These are phyloP conservation scores for Globisporangium irregulare DNA, from an alignment of 352 stramenopile species.

Conservation along the genomic window DNA sequence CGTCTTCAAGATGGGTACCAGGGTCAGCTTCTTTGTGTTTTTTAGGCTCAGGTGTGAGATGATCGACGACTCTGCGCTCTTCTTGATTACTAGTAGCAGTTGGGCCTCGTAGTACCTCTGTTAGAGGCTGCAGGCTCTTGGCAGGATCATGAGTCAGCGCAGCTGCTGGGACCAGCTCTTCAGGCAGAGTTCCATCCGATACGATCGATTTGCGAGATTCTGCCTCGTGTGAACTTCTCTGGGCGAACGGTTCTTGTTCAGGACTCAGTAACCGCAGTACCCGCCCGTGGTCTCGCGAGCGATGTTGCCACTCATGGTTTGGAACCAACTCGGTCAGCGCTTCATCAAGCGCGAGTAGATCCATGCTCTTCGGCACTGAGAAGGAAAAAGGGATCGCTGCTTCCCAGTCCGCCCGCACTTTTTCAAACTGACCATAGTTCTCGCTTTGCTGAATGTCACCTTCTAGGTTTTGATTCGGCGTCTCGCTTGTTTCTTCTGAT, in stretches of 20 bases:
- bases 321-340: conserved; percentile 26
- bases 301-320: conserved; percentile 46
- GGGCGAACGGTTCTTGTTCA: not conserved
- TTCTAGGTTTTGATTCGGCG: not conserved
- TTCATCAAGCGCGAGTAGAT: conserved; percentile 45
- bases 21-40: not conserved
- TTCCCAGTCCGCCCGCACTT: conserved; percentile 32
- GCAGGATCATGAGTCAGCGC: not conserved
- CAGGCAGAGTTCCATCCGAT: not conserved
- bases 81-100: not conserved
- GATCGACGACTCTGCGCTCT: too few species aligned
- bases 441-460: not conserved
- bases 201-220: not conserved
- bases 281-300: not conserved
- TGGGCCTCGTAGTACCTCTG: not conserved
- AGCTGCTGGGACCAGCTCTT: not conserved
- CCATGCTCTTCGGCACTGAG: conserved; percentile 31
- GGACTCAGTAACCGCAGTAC: conserved; percentile 21
- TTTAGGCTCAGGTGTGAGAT: not conserved
- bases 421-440: conserved; percentile 2
- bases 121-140: not conserved
- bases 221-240: not conserved
- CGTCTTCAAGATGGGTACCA: not conserved
- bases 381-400: conserved; percentile 34
- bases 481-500: not conserved